Percentiles rank a stretch among this genome's conserved stretches.
Conservation (phyloP, 306 rosid species). For the Quercus alba region DNA sequence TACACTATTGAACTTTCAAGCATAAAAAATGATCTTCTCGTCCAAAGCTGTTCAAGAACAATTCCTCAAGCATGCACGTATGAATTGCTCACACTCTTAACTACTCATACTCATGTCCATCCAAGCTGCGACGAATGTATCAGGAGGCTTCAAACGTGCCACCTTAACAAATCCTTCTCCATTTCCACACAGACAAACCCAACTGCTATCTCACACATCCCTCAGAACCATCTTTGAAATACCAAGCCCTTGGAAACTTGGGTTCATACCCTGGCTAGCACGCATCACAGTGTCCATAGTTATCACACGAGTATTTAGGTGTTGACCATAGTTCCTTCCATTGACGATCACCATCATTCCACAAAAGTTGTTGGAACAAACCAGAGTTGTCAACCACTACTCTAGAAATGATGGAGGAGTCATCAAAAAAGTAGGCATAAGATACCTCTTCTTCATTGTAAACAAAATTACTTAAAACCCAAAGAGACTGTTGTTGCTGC, state of each 20-base stretch:
- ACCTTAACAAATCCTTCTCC: slow-evolving; percentile 7
- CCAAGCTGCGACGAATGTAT: neutral
- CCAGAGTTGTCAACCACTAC: no score
- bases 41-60: slow-evolving; percentile 31
- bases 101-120: neutral
- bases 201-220: slow-evolving; percentile 2
- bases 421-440: no score
- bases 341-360: no score
- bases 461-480: no score
- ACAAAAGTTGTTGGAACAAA: no score
- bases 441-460: no score
- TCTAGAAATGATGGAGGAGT: no score
- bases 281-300: no score
- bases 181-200: neutral
- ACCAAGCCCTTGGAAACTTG: neutral
- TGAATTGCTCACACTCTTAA: neutral
- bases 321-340: neutral
- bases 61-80: slow-evolving; percentile 8
- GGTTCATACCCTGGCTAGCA: slow-evolving; percentile 7
- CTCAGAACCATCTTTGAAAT: neutral
- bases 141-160: neutral
- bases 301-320: no score
- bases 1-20: no score
- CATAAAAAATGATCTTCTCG: no score
- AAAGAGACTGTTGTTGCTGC: no score